These are phyloP conservation scores for Dictyostelium citrinum DNA, from an alignment of 78 protist genomes.

Conservation along the genomic window DNA sequence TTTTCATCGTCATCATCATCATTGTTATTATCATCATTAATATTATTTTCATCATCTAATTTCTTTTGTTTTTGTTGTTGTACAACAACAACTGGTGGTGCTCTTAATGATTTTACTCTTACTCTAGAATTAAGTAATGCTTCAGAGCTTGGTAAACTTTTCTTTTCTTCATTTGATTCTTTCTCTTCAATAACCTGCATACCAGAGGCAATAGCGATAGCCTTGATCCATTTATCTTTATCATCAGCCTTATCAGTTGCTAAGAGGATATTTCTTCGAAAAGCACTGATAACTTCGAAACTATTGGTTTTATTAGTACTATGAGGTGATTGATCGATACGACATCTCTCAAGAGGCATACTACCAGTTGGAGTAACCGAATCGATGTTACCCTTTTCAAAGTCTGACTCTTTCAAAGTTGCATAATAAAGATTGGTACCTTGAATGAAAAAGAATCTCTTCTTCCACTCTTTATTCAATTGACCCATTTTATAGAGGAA, in stretches of 20 bases:
- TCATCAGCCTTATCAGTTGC: slow-evolving; percentile 23
- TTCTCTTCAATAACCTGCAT: not conserved
- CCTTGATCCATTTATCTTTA: slow-evolving; percentile 38
- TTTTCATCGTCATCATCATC: not conserved
- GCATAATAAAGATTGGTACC: slow-evolving; percentile 21
- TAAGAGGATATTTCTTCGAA: slow-evolving; percentile 18
- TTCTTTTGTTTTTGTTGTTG: not conserved
- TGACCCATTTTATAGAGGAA: slow-evolving; percentile 68
- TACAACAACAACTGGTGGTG: slow-evolving; percentile 2
- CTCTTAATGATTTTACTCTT: slow-evolving; percentile 23
- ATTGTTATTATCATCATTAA: not conserved
- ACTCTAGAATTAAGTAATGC: not conserved
- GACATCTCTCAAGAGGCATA: slow-evolving; percentile 22
- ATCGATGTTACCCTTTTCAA: not conserved
- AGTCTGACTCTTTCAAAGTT: not conserved
- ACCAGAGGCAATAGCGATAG: slow-evolving; percentile 25
- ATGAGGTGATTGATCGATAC: slow-evolving; percentile 23
- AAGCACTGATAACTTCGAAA: slow-evolving; percentile 20
- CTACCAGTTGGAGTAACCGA: slow-evolving; percentile 55
- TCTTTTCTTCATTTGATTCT: not conserved
- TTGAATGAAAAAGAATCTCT: slow-evolving; percentile 34
- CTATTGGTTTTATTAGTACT: slow-evolving; percentile 21
- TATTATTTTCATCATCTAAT: not conserved
- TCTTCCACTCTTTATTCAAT: slow-evolving; percentile 57
- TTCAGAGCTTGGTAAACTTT: slow-evolving; percentile 30